Evolutionary conservation across 1,284 basidiomycete genomes (phyloP).

Genomic region (Schizophyllum amplum): DNA sequence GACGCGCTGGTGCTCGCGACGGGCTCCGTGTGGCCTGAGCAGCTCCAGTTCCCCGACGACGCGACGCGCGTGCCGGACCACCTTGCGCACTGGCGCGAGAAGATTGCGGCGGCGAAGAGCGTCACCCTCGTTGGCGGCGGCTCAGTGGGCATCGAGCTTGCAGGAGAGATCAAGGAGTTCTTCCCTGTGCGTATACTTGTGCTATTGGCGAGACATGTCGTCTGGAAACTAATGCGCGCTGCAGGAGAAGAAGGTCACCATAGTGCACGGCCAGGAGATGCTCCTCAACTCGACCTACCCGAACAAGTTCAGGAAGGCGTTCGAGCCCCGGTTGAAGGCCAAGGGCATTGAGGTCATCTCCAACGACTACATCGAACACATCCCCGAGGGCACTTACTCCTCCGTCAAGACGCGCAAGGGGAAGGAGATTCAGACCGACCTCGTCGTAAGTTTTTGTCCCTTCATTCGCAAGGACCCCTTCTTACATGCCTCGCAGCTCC

Average conservation of each 20-base stretch:
- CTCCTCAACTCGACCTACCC: conserved; percentile 56
- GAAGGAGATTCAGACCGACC: conserved; percentile 43
- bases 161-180: conserved; percentile 51
- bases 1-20: conserved; percentile 48
- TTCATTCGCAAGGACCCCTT: neutral
- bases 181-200: conserved; percentile 32
- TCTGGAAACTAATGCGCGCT: neutral
- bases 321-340: conserved; percentile 31
- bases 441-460: conserved; percentile 37
- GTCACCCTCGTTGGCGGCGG: conserved; percentile 59
- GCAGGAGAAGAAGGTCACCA: conserved; percentile 53
- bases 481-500: conserved; percentile 27
- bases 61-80: conserved; percentile 29
- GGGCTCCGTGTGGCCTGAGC: conserved; percentile 43
- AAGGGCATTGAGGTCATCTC: conserved; percentile 45
- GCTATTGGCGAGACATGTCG: conserved; percentile 3
- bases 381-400: conserved; percentile 23
- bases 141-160: conserved; percentile 49
- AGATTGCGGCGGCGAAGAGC: conserved; percentile 38
- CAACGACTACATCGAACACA: conserved; percentile 45
- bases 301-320: conserved; percentile 40
- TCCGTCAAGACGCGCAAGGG: conserved; percentile 45
- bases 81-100: conserved; percentile 31
- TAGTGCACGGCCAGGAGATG: conserved; percentile 44
- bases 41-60: conserved; percentile 34